A percentile compares a stretch with the other conserved stretches of the same genome.
phyloP scores from a whole-genome alignment of 495 filamentous ascomycete genomes.

The Neurospora sp. region DNA sequence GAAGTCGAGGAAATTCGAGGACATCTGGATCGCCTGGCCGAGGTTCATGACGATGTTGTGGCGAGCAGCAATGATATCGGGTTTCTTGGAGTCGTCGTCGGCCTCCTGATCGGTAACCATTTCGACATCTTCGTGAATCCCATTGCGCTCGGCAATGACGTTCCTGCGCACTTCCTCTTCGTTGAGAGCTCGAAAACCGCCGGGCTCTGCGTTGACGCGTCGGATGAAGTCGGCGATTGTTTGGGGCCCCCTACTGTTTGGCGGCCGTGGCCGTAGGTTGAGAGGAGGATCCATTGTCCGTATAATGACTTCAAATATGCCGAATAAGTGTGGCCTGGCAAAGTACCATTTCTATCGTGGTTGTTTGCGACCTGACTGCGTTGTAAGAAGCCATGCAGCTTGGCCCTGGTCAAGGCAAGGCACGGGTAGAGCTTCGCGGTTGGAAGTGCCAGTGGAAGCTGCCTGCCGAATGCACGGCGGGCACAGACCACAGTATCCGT shows the following conservation, averaged over 20 bases:
- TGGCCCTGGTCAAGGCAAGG: neutral
- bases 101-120: conserved; percentile 27
- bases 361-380: neutral
- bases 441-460: neutral
- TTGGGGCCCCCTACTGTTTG: conserved; percentile 44
- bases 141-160: conserved; percentile 40
- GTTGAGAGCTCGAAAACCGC: conserved; percentile 60
- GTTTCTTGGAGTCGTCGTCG: conserved; percentile 23
- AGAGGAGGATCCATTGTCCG: conserved; percentile 42
- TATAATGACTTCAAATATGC: neutral
- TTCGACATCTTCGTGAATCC: conserved; percentile 13
- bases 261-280: conserved; percentile 53
- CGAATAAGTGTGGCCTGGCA: neutral
- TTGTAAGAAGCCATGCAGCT: neutral
- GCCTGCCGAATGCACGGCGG: neutral
- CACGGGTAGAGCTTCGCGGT: neutral
- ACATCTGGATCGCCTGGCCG: conserved; percentile 24
- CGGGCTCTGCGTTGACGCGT: conserved; percentile 64
- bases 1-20: conserved; percentile 50
- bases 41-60: conserved; percentile 46
- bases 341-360: neutral
- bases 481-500: neutral
- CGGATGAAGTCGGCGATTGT: conserved; percentile 59
- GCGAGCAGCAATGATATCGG: conserved; percentile 33
- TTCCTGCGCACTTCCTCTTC: conserved; percentile 51